Percentiles rank a stretch among this genome's conserved stretches.
Conservation (phyloP, 2,329 filamentous ascomycete genomes). For the Calonectria pteridis region DNA sequence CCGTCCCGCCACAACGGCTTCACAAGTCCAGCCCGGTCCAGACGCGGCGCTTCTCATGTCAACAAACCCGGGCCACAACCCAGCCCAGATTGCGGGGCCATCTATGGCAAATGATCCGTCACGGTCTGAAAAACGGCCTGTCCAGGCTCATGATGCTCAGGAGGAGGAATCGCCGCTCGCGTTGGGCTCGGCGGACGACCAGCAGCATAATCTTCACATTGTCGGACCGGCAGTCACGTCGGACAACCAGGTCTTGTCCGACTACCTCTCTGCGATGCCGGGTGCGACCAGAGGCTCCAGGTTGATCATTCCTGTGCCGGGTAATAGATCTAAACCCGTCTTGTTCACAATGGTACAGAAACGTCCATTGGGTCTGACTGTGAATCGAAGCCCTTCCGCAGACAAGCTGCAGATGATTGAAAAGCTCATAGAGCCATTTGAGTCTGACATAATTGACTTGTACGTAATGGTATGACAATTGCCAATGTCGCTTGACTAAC, state of each 20-base stretch:
- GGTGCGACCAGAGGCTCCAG: conserved; percentile 46
- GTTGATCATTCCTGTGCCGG: conserved; percentile 48
- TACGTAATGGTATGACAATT: conserved; percentile 40
- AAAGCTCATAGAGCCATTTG: conserved; percentile 68
- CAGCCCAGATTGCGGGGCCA: neutral
- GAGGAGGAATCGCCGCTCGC: conserved; percentile 45
- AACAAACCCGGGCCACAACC: neutral
- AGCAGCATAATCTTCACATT: conserved; percentile 63
- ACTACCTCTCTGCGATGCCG: conserved; percentile 60
- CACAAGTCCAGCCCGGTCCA: neutral
- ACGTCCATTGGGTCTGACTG: conserved; percentile 57
- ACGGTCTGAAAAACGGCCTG: neutral
- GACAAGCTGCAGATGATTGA: conserved; percentile 68
- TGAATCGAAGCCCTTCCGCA: conserved; percentile 54
- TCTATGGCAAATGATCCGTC: neutral
- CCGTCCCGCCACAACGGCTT: neutral
- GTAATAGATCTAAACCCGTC: conserved; percentile 52
- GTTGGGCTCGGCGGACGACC: conserved; percentile 50
- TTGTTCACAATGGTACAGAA: conserved; percentile 61
- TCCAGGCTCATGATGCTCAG: conserved; percentile 10
- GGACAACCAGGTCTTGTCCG: conserved; percentile 71
- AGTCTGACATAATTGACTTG: conserved; percentile 63
- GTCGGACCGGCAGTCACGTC: conserved; percentile 70
- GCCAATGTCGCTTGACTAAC: conserved; percentile 11
- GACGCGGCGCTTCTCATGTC: neutral